Evolutionary conservation across 2,329 filamentous ascomycete genomes (phyloP), one percentile per base, ranked within the genome.

Genomic region (Diplodia corticola): DNA sequence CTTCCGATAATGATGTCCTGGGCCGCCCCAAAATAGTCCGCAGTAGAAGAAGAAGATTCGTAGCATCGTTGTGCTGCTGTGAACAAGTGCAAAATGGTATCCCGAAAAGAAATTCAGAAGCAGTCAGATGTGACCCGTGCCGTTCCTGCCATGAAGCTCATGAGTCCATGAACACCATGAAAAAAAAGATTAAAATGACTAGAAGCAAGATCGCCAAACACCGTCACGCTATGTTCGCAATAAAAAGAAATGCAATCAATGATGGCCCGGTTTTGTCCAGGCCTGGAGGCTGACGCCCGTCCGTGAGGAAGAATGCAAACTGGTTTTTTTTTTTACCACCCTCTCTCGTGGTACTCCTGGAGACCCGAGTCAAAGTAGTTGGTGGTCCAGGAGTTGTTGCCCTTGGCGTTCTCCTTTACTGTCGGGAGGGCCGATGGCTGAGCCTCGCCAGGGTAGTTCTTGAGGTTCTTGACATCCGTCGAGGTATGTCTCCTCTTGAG

Each of bases 391-490:
- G 90, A 92, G 73, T 84, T 88, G 72, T 89, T 87, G 73, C 90
- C 90, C 68, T 84, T 82, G 65, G 83, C 73, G 81, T 89, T 80
- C 83, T 79, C 85, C 83, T 68, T 74, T 67, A 53, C 67, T 35
- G 64, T 63, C 17, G 63, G 26, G 15, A 63, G 63, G 22, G 54
- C 53, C 12, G 71, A 70, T 86, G 86, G 78, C 83, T 84, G 85
- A 3, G 82, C 79, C 70, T 91, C 89, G 57, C 70, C 71, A 5
- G 92, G 91, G 73, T 90, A 92, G 77, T 95, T 88, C 80, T 90
- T 91, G 50, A 98, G 84, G 77, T 96, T 96, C 68, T 91, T 91
- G 69, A 97, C 88, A 75, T 97, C 93, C 70, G 94, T 91, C 2
- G 94, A 91, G 33, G 76, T 78, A 76, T 97, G 93, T 67, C 92